Conservation (phyloP, 208 protist genomes). For the Borovskyia barvae region DNA sequence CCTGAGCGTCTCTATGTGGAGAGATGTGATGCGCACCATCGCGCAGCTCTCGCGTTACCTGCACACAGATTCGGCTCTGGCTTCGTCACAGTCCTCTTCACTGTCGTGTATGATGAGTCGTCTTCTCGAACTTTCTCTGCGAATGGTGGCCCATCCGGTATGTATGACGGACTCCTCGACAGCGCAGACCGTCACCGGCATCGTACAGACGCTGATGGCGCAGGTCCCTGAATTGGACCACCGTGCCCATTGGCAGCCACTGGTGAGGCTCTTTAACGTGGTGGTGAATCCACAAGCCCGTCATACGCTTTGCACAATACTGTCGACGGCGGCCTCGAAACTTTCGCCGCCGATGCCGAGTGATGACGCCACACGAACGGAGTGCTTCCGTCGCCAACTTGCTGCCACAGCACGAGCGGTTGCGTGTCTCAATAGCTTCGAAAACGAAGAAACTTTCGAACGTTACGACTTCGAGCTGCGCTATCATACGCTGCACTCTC, state of each 20-base stretch:
- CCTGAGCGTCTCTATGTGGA: slow-evolving; percentile 82
- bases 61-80: background rate
- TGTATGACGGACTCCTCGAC: slow-evolving; percentile 62
- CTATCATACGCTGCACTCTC: slow-evolving; percentile 81
- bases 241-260: slow-evolving; percentile 52
- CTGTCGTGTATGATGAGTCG: slow-evolving; percentile 47
- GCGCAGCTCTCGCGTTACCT: slow-evolving; percentile 41
- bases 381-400: slow-evolving; percentile 39
- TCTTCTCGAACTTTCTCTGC: slow-evolving; percentile 79
- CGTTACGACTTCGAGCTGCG: slow-evolving; percentile 88
- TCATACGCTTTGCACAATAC: slow-evolving; percentile 45
- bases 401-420: slow-evolving; percentile 61
- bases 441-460: slow-evolving; percentile 41
- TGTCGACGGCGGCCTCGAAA: slow-evolving; percentile 35
- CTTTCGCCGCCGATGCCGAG: background rate
- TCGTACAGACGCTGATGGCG: slow-evolving; percentile 22
- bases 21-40: slow-evolving; percentile 82
- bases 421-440: slow-evolving; percentile 77
- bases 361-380: background rate
- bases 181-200: slow-evolving; percentile 32
- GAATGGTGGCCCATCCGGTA: slow-evolving; percentile 75
- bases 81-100: slow-evolving; percentile 1
- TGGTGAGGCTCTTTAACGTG: slow-evolving; percentile 77
- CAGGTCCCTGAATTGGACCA: slow-evolving; percentile 38
- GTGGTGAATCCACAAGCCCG: slow-evolving; percentile 74